These are phyloP conservation scores for Zymoseptoria pseudotritici DNA, from an alignment of 2,329 filamentous ascomycete species.

Conservation along the genomic window DNA sequence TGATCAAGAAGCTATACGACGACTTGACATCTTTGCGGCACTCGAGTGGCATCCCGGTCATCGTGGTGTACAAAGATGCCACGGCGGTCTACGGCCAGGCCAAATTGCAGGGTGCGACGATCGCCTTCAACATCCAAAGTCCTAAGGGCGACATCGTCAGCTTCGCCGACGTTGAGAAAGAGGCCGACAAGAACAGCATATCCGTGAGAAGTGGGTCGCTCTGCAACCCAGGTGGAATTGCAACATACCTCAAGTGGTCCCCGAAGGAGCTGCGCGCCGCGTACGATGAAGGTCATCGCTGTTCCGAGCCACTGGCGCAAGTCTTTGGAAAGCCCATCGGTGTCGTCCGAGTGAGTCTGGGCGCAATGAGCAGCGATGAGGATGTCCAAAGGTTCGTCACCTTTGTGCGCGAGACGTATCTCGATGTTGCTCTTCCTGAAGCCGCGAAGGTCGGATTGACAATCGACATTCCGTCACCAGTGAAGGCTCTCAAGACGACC, in stretches of 20 bases:
- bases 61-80: conserved; percentile 52
- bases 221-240: conserved; percentile 83
- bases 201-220: conserved; percentile 79
- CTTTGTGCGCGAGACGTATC: conserved; percentile 19
- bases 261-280: conserved; percentile 75
- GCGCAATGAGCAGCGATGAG: conserved; percentile 71
- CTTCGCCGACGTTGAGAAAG: conserved; percentile 75
- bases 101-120: conserved; percentile 57
- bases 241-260: conserved; percentile 59
- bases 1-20: conserved; percentile 53
- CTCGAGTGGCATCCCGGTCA: conserved; percentile 58
- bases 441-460: neutral
- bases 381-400: conserved; percentile 66
- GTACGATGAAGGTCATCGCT: conserved; percentile 74
- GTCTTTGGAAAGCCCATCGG: conserved; percentile 81
- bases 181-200: conserved; percentile 67
- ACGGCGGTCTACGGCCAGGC: conserved; percentile 36
- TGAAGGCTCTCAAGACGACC: neutral
- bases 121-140: conserved; percentile 75
- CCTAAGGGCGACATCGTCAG: conserved; percentile 64
- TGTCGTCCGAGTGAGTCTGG: conserved; percentile 73
- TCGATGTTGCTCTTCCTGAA: conserved; percentile 10
- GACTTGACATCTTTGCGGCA: conserved; percentile 57
- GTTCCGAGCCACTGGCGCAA: conserved; percentile 72
- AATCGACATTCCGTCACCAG: neutral